phyloP scores from a whole-genome alignment of 345 rosid genomes.

The Acer saccharum region DNA sequence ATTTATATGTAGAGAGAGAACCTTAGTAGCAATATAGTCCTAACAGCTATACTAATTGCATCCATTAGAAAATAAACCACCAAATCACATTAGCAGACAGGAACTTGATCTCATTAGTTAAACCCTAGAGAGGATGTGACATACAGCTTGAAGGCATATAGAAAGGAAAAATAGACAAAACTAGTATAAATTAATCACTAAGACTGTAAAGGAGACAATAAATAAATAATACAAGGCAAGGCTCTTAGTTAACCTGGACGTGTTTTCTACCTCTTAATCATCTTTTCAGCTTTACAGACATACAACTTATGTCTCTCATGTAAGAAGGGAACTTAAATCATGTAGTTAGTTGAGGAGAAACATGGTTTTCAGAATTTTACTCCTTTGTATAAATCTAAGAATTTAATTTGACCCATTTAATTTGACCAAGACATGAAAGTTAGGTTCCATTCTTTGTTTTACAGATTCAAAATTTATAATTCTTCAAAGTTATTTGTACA shows the following conservation, averaged over 20 bases:
- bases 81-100: neutral
- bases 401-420: neutral
- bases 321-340: neutral
- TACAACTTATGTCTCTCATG: neutral
- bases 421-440: neutral
- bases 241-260: neutral
- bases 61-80: neutral
- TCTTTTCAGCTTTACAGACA: neutral
- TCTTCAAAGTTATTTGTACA: neutral
- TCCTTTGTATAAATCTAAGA: neutral
- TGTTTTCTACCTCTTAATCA: neutral
- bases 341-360: neutral
- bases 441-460: neutral
- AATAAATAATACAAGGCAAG: neutral
- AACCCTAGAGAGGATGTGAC: neutral
- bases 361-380: neutral
- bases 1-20: neutral
- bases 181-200: neutral
- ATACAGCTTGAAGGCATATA: neutral
- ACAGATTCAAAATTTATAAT: neutral
- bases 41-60: neutral
- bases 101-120: neutral
- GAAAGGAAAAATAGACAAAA: neutral
- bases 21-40: neutral
- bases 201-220: neutral